Evolutionary conservation across 2,329 filamentous ascomycete species (phyloP).

Genomic region (Claviceps sp.): DNA sequence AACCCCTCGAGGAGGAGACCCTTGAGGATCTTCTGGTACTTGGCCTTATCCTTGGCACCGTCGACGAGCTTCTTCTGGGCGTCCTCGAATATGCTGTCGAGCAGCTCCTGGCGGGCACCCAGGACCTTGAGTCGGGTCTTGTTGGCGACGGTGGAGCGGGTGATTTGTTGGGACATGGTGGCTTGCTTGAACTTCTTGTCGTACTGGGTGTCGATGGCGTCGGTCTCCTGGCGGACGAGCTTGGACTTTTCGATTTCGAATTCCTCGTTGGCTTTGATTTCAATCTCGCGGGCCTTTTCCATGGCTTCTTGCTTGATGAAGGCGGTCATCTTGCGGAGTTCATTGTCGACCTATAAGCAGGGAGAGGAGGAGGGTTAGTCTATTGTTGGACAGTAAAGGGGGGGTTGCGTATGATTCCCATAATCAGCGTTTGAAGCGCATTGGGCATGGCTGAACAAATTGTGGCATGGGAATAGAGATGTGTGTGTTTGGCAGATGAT

Average conservation of each 20-base stretch:
- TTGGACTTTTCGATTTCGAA: constrained; percentile 99
- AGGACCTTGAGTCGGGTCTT: constrained; percentile 88
- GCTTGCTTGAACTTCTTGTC: constrained; percentile 99
- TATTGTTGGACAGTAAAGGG: not conserved
- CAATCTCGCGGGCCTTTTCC: constrained; percentile 94
- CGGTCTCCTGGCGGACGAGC: constrained; percentile 89
- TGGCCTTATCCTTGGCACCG: constrained; percentile 52
- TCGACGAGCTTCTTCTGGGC: constrained; percentile 57
- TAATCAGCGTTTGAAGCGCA: not conserved
- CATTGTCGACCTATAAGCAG: constrained; percentile 65
- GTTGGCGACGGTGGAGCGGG: constrained; percentile 88
- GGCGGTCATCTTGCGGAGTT: constrained; percentile 99
- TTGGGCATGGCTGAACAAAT: not conserved
- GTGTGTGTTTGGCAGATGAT: constrained; percentile 7
- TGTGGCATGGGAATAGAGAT: not conserved
- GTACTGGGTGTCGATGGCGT: constrained; percentile 82
- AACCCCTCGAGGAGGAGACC: constrained; percentile 77
- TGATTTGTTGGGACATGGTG: constrained; percentile 97
- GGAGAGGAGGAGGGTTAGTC: not conserved
- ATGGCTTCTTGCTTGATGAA: constrained; percentile 98
- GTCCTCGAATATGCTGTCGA: constrained; percentile 79
- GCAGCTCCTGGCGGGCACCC: constrained; percentile 72
- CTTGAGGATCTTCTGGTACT: constrained; percentile 67
- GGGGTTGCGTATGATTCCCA: too few relatives aligned
- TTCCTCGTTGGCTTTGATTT: constrained; percentile 97